These are phyloP conservation scores for Vigna nakashimae DNA, from an alignment of 306 rosid genomes.

Conservation along the genomic window DNA sequence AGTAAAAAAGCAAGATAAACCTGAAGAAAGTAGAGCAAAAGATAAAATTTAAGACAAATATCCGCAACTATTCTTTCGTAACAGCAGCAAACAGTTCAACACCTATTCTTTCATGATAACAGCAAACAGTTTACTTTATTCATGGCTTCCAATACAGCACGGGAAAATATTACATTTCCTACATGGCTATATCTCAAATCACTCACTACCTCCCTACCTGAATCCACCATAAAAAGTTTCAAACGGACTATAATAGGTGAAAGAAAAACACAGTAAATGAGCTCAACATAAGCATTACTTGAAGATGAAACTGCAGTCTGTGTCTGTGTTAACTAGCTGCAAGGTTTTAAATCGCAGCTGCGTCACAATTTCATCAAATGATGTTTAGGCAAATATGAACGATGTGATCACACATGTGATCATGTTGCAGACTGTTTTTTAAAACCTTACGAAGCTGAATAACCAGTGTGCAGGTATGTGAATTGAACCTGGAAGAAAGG, in stretches of 20 bases:
- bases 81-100: no score
- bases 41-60: no score
- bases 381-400: not conserved
- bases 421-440: not conserved
- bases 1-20: no score
- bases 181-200: slow-evolving; percentile 18
- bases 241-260: not conserved
- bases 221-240: not conserved
- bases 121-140: slow-evolving; percentile 46
- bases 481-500: slow-evolving; percentile 78
- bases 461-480: slow-evolving; percentile 35
- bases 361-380: not conserved
- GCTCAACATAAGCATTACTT: slow-evolving; percentile 26
- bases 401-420: not conserved
- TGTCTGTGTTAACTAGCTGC: not conserved
- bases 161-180: slow-evolving; percentile 34
- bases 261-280: slow-evolving; percentile 31
- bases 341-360: not conserved
- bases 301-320: slow-evolving; percentile 41
- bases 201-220: slow-evolving; percentile 23
- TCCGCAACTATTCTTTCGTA: no score
- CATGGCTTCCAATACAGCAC: slow-evolving; percentile 39
- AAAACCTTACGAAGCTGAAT: not conserved
- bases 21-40: no score
- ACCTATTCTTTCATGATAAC: not conserved